phyloP scores from a whole-genome alignment of 345 rosid genomes.

The Gossypium stocksii region DNA sequence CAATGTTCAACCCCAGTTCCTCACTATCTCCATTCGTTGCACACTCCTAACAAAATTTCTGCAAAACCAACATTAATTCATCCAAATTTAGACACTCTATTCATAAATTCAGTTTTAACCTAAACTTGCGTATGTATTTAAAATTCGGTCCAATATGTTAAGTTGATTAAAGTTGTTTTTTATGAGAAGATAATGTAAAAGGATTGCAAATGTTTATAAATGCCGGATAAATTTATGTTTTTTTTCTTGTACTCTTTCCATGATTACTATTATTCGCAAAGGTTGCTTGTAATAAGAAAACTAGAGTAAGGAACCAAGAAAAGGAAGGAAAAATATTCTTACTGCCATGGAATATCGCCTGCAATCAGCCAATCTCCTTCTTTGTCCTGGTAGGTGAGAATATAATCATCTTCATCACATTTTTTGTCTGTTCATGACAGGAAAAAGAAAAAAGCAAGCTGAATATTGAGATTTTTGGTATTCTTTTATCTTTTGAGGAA shows the following conservation, averaged over 20 bases:
- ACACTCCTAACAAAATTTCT: slow-evolving; percentile 46
- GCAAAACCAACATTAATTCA: slow-evolving; percentile 7
- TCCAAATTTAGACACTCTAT: neutral
- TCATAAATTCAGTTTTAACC: neutral
- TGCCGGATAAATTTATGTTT: no score
- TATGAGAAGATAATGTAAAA: no score
- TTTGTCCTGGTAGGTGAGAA: slow-evolving; percentile 51
- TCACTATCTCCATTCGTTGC: slow-evolving; percentile 40
- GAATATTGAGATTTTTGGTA: neutral
- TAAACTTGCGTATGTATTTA: no score
- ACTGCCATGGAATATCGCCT: slow-evolving; percentile 72
- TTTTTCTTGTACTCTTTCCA: neutral
- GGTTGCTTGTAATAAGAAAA: neutral
- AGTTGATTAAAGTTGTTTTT: no score
- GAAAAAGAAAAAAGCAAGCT: neutral
- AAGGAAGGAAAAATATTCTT: slow-evolving; percentile 17
- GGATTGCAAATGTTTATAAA: no score
- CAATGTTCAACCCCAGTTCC: slow-evolving; percentile 8
- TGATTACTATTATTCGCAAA: neutral
- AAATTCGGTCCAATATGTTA: no score
- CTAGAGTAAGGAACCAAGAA: neutral
- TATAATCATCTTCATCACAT: slow-evolving; percentile 27
- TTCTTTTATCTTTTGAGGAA: neutral
- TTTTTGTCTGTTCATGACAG: slow-evolving; percentile 22
- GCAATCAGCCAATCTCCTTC: slow-evolving; percentile 60